Evolutionary conservation across 768 basidiomycete genomes (phyloP).

Genomic region (Auricularia sp.): DNA sequence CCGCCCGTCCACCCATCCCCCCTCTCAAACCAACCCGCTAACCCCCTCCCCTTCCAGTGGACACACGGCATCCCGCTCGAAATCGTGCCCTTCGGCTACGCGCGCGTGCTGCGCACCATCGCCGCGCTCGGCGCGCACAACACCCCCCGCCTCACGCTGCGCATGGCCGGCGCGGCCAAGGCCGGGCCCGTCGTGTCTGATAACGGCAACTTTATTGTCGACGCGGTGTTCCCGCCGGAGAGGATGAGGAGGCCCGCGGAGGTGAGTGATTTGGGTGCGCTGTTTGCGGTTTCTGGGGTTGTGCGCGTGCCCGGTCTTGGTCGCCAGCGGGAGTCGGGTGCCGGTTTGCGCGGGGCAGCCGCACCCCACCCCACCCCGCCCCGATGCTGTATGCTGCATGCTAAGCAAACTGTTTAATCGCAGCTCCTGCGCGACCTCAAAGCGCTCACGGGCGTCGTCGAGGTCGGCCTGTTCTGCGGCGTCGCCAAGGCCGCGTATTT

Average conservation of each 20-base stretch:
- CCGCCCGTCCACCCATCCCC: no score
- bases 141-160: conserved; percentile 13
- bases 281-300: background rate
- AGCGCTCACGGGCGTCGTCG: conserved; percentile 95
- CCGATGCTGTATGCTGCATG: no score
- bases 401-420: no score
- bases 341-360: conserved; percentile 2
- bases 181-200: conserved; percentile 96
- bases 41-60: conserved; percentile 42
- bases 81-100: background rate
- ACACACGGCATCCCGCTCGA: conserved; percentile 13
- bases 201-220: conserved; percentile 96
- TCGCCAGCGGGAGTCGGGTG: background rate
- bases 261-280: conserved; percentile 28
- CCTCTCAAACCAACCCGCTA: no score
- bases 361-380: no score
- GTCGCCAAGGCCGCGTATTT: conserved; percentile 97
- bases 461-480: conserved; percentile 92
- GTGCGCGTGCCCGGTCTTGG: background rate
- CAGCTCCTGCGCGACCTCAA: conserved; percentile 78
- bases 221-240: conserved; percentile 77
- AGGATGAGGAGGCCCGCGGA: conserved; percentile 55
- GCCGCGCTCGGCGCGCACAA: conserved; percentile 24
- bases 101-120: conserved; percentile 65
- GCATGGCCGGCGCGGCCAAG: conserved; percentile 19